A percentile compares a stretch with the other conserved stretches of the same genome.
Conservation (phyloP, 805 yeast species). For the Hanseniaspora pseudoguilliermondii region DNA sequence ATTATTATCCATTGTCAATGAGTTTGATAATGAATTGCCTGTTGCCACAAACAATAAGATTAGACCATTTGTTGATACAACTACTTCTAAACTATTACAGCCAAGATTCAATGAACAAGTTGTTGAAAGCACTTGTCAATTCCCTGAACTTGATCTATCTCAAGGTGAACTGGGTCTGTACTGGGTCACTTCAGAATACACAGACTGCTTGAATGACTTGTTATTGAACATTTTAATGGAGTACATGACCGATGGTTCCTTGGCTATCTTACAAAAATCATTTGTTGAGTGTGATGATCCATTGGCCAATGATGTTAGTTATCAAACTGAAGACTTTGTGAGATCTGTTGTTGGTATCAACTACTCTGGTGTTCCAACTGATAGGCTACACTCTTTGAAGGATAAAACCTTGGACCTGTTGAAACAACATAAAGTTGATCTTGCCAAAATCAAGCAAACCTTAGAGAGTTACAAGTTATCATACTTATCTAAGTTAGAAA, state of each 20-base stretch:
- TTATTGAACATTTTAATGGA: slow-evolving; percentile 62
- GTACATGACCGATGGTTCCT: slow-evolving; percentile 65
- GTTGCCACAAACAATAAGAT: slow-evolving; percentile 25
- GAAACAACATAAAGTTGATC: slow-evolving; percentile 48
- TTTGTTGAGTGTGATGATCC: slow-evolving; percentile 78
- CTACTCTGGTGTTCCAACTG: slow-evolving; percentile 66
- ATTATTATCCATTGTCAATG: slow-evolving; percentile 43
- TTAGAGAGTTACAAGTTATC: slow-evolving; percentile 53
- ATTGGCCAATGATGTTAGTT: slow-evolving; percentile 55
- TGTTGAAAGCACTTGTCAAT: slow-evolving; percentile 42
- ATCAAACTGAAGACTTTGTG: slow-evolving; percentile 61
- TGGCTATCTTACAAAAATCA: slow-evolving; percentile 56
- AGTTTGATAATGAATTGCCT: slow-evolving; percentile 49
- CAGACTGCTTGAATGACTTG: slow-evolving; percentile 39
- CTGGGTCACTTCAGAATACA: slow-evolving; percentile 70
- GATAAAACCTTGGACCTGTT: slow-evolving; percentile 39
- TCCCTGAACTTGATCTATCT: slow-evolving; percentile 82
- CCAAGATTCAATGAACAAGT: slow-evolving; percentile 11
- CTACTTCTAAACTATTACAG: slow-evolving; percentile 3
- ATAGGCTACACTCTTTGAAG: slow-evolving; percentile 42
- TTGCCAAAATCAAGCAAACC: slow-evolving; percentile 52
- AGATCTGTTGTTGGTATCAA: slow-evolving; percentile 44
- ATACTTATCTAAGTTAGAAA: slow-evolving; percentile 49
- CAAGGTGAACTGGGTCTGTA: slow-evolving; percentile 61
- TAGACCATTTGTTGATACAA: slow-evolving; percentile 71